A percentile compares a stretch with the other conserved stretches of the same genome.
Evolutionary conservation across 1,139 yeast species (phyloP).

Genomic region (Debaryomyces psychrophilus): DNA sequence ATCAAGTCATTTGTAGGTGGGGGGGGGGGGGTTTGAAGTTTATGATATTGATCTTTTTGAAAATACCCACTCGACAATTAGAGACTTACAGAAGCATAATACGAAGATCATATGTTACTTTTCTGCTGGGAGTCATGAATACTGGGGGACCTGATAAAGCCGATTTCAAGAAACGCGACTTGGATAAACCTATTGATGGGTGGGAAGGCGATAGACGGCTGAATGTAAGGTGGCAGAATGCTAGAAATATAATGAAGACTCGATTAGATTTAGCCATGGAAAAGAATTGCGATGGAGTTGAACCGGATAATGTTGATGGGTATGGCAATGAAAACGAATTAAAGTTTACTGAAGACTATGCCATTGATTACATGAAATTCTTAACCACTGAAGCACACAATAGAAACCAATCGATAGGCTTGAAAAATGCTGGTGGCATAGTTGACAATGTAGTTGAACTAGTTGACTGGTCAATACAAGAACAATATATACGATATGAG

Average conservation of each 20-base stretch:
- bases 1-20: background rate
- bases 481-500: conserved; percentile 24
- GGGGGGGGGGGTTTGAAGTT: conserved; percentile 11
- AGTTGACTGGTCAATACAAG: conserved; percentile 25
- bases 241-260: conserved; percentile 20
- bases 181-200: conserved; percentile 25
- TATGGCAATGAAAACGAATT: conserved; percentile 27
- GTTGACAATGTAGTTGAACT: conserved; percentile 17
- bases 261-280: conserved; percentile 21
- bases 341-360: conserved; percentile 20
- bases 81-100: conserved; percentile 17
- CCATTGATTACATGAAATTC: conserved; percentile 20
- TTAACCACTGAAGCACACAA: conserved; percentile 18
- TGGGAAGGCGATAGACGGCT: conserved; percentile 30
- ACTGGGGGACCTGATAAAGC: conserved; percentile 25
- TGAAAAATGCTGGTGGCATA: conserved; percentile 25
- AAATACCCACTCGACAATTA: conserved; percentile 14
- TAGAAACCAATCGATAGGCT: conserved; percentile 19
- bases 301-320: conserved; percentile 28
- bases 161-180: conserved; percentile 17
- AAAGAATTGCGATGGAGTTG: conserved; percentile 26
- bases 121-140: conserved; percentile 29
- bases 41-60: conserved; percentile 25
- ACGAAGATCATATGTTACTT: conserved; percentile 27
- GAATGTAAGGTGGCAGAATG: conserved; percentile 18